Base-by-base conservation (phyloP, 345 rosid species). In the Clausena lansium region DNA sequence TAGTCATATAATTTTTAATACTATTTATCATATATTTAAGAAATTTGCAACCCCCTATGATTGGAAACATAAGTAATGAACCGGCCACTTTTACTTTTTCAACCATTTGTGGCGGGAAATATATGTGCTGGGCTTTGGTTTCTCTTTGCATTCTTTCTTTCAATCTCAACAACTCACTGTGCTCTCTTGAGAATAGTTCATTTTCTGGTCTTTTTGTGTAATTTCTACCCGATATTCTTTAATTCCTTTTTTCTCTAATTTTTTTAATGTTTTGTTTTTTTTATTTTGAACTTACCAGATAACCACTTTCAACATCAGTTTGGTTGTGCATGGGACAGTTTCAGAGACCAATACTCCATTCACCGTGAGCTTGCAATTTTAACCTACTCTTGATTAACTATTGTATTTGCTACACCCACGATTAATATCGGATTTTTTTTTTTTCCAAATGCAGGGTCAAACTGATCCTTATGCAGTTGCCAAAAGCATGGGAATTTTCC, bases 321-420 rank as follows among this genome's bases (percentile, higher is more conserved):
- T 91, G 86, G 94, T 95, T 41, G 98, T 92, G 85, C 98, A 83
- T 76, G 98, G 99, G 70, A 92, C 98, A 67, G 80, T 93, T 63
- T 89, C 98, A 7, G 99, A 95, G 84, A 83, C 86, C 72, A 85
- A 86, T 79, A 30, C 76, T 75, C 62, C 74, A 47, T 79, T 66
- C 63, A 55, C 78, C 25, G 95, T 91, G 86, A 79, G 89, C 68
- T 79, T 15, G 39, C 67, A 19, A 17, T 25, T 25, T 66, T 64
- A 30, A 7, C 52, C 63, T 45, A 41, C 22, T 71, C 20, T 38
- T 0, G 17, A 45, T 73, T 9, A 25, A 2, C 9, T 62, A 9
- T 13, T n/a, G 20, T 17, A 9, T 59, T 24, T 67, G 41, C 7
- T 0, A 14, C 30, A 22, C 58, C 61, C 19, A 33, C 13, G 3